Conservation (phyloP, 257 asterid species). For the Fraxinus americana region DNA sequence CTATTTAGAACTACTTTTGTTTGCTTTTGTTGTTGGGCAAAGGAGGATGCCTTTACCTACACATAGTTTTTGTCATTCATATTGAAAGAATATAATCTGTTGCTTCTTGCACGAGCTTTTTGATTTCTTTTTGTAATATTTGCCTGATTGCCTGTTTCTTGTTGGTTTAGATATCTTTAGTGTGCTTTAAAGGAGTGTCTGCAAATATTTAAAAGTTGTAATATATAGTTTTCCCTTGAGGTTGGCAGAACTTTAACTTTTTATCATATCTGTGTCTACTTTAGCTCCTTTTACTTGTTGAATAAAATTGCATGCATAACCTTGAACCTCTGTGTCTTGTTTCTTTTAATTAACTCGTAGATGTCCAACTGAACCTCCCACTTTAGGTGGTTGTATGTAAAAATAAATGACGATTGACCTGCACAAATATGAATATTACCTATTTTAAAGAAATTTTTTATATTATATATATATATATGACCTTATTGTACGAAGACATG, state of each 20-base stretch:
- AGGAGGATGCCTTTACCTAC: background rate
- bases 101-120: background rate
- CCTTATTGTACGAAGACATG: background rate
- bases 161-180: background rate
- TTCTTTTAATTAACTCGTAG: background rate
- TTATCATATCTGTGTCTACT: background rate
- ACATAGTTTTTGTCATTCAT: background rate
- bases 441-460: background rate
- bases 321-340: background rate
- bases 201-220: background rate
- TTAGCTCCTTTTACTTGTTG: background rate
- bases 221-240: background rate
- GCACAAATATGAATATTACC: background rate
- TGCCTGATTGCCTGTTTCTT: background rate
- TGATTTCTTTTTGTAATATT: background rate
- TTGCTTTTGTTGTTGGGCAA: slow-evolving; percentile 18
- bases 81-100: background rate
- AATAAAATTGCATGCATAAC: background rate
- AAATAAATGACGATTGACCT: background rate
- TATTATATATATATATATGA: background rate
- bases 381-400: background rate
- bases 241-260: background rate
- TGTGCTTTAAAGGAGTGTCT: background rate
- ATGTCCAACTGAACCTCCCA: background rate
- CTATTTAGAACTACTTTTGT: slow-evolving; percentile 12